Evolutionary conservation across 768 basidiomycete species (phyloP), one percentile per base, ranked within the genome.

Genomic region (Lactarius deliciosus): DNA sequence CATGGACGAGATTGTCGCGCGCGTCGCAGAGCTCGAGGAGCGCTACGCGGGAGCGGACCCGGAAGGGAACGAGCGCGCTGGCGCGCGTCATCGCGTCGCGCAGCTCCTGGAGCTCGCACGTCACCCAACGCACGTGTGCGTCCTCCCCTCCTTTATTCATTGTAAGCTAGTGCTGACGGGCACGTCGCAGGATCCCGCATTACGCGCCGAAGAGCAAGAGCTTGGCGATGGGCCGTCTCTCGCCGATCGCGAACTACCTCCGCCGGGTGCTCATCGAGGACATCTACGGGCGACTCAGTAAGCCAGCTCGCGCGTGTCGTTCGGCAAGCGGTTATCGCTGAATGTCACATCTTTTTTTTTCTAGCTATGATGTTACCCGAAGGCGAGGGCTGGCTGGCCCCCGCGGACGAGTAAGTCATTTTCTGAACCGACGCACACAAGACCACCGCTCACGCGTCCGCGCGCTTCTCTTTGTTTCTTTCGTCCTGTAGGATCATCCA

Each of bases 351-450:
- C n/a, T 58, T 41, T 5, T 43, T 60, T 5, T 45, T 60, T 20
- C 13, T 45, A 84, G 85, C 79, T 2, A 82, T 81, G 0, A 85
- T 87, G 81, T 86, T 87, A 77, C 87, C 86, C 0, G 85, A 86
- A 67, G 85, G 84, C 0, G 84, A 76, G 1, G 85, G 83, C 65
- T 86, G 85, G 85, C 67, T 81, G 7, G 81, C 81, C 0, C 79
- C 80, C n/a, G 81, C 81, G 2, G 86, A 87, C 64, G 83, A 86
- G 83, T 85, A 73, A 45, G 69, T 64, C 22, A 5, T 15, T 11
- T 13, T 20, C 11, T n/a, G 20, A 10, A 50, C n/a, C 50, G 9
- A 40, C n/a, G 25, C 55, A 50, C 8, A 6, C 18, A 34, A 40
- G 20, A n/a, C 5, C 50, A n/a, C 58, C 30, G 16, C 63, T 59